Conservation (phyloP, 768 basidiomycete genomes). For the Boletellus ananiceps region DNA sequence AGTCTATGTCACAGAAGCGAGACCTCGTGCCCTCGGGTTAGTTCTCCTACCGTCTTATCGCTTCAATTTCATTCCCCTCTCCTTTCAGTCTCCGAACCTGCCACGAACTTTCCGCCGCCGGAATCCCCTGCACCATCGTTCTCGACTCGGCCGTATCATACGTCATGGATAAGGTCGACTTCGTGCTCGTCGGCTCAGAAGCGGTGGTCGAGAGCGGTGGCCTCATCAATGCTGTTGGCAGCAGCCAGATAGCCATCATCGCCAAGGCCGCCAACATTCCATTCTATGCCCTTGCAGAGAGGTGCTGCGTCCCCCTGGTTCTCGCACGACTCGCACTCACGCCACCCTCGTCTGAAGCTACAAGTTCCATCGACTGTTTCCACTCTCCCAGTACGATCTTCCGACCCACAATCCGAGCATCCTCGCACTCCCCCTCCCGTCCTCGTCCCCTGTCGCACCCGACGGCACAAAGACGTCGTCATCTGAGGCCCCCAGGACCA, state of each 20-base stretch:
- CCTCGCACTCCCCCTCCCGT: slow-evolving; percentile 58
- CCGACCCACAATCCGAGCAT: slow-evolving; percentile 75
- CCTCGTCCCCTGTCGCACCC: slow-evolving; percentile 10
- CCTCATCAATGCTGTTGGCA: slow-evolving; percentile 87
- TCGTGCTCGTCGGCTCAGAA: slow-evolving; percentile 95
- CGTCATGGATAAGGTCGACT: slow-evolving; percentile 93
- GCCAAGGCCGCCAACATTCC: slow-evolving; percentile 93
- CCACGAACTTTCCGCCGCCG: slow-evolving; percentile 78
- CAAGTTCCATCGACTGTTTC: slow-evolving; percentile 96
- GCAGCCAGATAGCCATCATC: slow-evolving; percentile 94
- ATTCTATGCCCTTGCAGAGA: slow-evolving; percentile 93
- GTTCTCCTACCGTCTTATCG: slow-evolving; percentile 18
- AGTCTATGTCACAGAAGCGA: slow-evolving; percentile 96
- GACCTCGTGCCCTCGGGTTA: slow-evolving; percentile 84
- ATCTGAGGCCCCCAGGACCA: slow-evolving; percentile 27
- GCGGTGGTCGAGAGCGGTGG: slow-evolving; percentile 97
- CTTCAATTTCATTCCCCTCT: background rate
- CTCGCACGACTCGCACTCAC: slow-evolving; percentile 18
- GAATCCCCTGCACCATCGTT: slow-evolving; percentile 91
- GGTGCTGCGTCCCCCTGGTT: slow-evolving; percentile 44
- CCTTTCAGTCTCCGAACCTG: slow-evolving; percentile 80
- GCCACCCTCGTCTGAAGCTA: slow-evolving; percentile 52
- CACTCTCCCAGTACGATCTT: slow-evolving; percentile 85
- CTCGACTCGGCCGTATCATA: slow-evolving; percentile 96
- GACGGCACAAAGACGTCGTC: slow-evolving; percentile 3